Conservation (phyloP, 164 flowering plant genomes). For the Vitis vinifera region ASM3070453v1 NC_081811.1:25747001-25747500, state of each 20-base stretch:
- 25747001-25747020: too few species aligned
- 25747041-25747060: too few species aligned
- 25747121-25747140: constrained; percentile 93
- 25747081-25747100: constrained; percentile 59
- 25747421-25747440: too few species aligned
- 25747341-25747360: constrained; percentile 83
- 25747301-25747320: constrained; percentile 86
- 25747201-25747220: not conserved
- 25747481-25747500: not conserved
- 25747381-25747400: constrained; percentile 72
- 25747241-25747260: not conserved
- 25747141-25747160: constrained; percentile 90
- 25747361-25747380: constrained; percentile 49
- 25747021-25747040: too few species aligned
- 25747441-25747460: too few species aligned
- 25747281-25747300: too few species aligned
- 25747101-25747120: constrained; percentile 64
- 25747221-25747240: not conserved
- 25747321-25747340: constrained; percentile 78
- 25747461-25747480: too few species aligned
- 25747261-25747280: too few species aligned
- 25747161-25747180: constrained; percentile 81
- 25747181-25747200: constrained; percentile 98
- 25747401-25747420: constrained; percentile 35
- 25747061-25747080: constrained; percentile 11